Evolutionary conservation across 192 early-diverging fungal genomes (phyloP), one percentile per base, ranked within the genome.

Genomic region (Radiomyces spectabilis): DNA sequence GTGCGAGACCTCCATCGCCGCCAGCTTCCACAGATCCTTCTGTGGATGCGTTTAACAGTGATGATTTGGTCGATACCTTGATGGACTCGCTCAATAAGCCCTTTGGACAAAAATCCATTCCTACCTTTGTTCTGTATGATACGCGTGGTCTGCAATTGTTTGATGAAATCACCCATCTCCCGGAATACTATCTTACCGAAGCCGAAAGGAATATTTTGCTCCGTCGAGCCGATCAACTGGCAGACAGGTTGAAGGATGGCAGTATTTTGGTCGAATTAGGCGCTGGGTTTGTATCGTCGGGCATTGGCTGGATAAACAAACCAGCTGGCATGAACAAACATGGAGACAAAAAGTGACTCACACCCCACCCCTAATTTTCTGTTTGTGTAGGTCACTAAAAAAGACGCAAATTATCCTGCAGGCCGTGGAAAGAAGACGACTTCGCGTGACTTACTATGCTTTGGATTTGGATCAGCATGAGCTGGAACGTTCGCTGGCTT

Each of bases 121-220:
- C 94, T 0, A 91, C 87, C 0, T 76, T 93, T 56, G 76, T 93
- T 2, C 80, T 95, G 31, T 97, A 97, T 55, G 85, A 93, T 52
- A 82, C 87, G 32, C 50, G 60, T 1, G 94, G 94, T 5, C 65
- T 97, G 13, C 88, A 89, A 43, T 73, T 91, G 26, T 97, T 89
- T 75, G 94, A 95, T 72, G 68, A 86, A 45, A 94, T 97, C 57
- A 95, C 93, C 0, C 88, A 94, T 45, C 63, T 82, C 10, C 89
- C 91, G 47, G 57, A 66, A 15, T 97, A 97, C 59, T 94, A 97
- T 63, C 67, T 94, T 57, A 92, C 91, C 9, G 67, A 82, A 34
- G 83, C 87, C 35, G 94, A 97, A 65, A 83, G 86, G 22, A 79
- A 92, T n/a, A 84, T 97, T 48, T 70, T 97, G 40, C 59, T 73